Percentiles rank a stretch among this genome's conserved stretches.
These are phyloP conservation scores for Angophora floribunda DNA, from an alignment of 345 rosid genomes.

Conservation along the genomic window DNA sequence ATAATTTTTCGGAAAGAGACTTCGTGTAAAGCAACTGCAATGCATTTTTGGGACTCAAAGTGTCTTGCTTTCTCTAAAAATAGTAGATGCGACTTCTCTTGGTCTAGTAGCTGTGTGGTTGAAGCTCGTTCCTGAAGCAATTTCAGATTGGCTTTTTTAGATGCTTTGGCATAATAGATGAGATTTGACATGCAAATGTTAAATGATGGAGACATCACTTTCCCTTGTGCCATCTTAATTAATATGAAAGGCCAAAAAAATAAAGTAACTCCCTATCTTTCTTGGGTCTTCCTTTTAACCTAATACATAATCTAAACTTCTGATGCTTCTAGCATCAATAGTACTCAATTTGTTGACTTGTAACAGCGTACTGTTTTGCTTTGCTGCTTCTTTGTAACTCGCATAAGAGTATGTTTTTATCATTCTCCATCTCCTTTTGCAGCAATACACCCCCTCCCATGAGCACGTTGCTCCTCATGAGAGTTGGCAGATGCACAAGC, in stretches of 20 bases:
- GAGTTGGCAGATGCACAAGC: slow-evolving; percentile 82
- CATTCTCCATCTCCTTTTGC: slow-evolving; percentile 8
- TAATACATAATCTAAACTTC: not conserved
- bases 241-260: not conserved
- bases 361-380: not conserved
- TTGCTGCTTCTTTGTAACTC: not conserved
- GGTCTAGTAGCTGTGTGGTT: not conserved
- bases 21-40: not conserved
- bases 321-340: not conserved
- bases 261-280: not conserved
- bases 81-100: not conserved
- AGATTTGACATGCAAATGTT: not conserved
- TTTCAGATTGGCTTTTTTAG: not conserved
- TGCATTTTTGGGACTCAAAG: not conserved
- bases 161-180: not conserved
- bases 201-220: not conserved
- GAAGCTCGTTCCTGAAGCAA: not conserved
- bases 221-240: not conserved
- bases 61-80: not conserved
- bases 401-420: not conserved
- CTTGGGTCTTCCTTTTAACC: not conserved
- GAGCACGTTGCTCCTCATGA: slow-evolving; percentile 75
- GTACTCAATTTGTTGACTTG: not conserved
- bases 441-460: slow-evolving; percentile 69
- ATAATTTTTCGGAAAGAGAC: not conserved